Evolutionary conservation across 2,329 filamentous ascomycete genomes (phyloP).

Genomic region (Microsporum ferrugineum): DNA sequence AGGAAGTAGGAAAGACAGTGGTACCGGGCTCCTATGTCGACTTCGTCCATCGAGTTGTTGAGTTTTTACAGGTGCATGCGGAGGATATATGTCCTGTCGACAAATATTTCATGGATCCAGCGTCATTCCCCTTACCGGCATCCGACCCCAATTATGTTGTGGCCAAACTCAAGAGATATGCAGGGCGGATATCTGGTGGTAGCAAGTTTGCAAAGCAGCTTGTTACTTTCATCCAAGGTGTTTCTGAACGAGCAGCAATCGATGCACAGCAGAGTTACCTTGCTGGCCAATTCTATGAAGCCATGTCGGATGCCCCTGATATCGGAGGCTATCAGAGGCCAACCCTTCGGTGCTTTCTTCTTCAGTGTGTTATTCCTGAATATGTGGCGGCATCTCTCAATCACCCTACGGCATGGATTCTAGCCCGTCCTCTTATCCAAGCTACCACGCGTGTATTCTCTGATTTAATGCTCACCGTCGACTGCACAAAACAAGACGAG

Average conservation of each 20-base stretch:
- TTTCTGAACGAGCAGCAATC: constrained; percentile 47
- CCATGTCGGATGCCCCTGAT: constrained; percentile 38
- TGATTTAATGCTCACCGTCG: constrained; percentile 37
- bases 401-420: constrained; percentile 39
- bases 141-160: constrained; percentile 53
- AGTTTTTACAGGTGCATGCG: constrained; percentile 50
- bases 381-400: constrained; percentile 43
- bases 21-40: constrained; percentile 45
- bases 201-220: constrained; percentile 43
- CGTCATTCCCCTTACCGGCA: constrained; percentile 48
- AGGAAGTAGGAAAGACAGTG: constrained; percentile 37
- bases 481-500: constrained; percentile 31
- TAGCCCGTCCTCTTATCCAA: constrained; percentile 43
- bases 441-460: constrained; percentile 35
- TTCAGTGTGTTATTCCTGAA: constrained; percentile 45
- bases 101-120: constrained; percentile 49
- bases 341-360: constrained; percentile 41
- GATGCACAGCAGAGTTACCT: constrained; percentile 49
- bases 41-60: constrained; percentile 50
- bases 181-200: constrained; percentile 39
- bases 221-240: constrained; percentile 47
- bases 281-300: constrained; percentile 41
- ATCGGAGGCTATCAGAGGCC: constrained; percentile 29
- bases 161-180: constrained; percentile 49
- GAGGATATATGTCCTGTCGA: constrained; percentile 45